Conservation (phyloP, 2,329 filamentous ascomycete species). For the Gyromitra esculenta region DNA sequence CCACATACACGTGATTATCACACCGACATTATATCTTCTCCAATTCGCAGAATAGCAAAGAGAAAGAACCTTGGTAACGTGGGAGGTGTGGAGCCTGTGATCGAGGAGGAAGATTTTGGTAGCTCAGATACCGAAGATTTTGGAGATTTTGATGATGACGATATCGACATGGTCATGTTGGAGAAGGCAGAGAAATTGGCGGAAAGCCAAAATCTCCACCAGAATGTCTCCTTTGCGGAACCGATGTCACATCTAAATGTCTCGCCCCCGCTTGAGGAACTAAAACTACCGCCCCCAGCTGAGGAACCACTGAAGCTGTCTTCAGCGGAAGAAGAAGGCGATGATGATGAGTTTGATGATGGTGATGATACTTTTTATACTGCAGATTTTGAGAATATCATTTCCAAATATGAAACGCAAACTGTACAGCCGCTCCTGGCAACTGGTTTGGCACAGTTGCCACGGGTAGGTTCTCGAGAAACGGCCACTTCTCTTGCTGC, state of each 20-base stretch:
- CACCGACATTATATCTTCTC: slow-evolving; percentile 59
- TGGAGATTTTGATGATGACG: slow-evolving; percentile 58
- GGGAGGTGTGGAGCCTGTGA: slow-evolving; percentile 5
- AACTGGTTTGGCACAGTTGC: background rate
- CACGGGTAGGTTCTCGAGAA: background rate
- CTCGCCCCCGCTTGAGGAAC: slow-evolving; percentile 42
- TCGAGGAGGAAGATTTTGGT: slow-evolving; percentile 17
- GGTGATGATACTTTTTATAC: slow-evolving; percentile 71
- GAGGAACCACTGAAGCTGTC: slow-evolving; percentile 51
- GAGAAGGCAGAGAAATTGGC: slow-evolving; percentile 57
- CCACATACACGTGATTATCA: slow-evolving; percentile 59
- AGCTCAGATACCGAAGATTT: slow-evolving; percentile 55
- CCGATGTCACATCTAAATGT: slow-evolving; percentile 6
- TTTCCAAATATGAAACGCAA: slow-evolving; percentile 67
- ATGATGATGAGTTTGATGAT: slow-evolving; percentile 72
- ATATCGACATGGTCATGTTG: slow-evolving; percentile 58
- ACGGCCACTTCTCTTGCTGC: slow-evolving; percentile 36
- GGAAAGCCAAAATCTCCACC: slow-evolving; percentile 8
- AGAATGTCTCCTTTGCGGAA: slow-evolving; percentile 12
- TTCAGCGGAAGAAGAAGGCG: slow-evolving; percentile 52
- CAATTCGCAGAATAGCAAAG: slow-evolving; percentile 52
- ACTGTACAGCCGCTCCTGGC: slow-evolving; percentile 9
- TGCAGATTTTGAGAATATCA: slow-evolving; percentile 60
- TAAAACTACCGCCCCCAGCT: slow-evolving; percentile 40
- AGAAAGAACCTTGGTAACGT: slow-evolving; percentile 31